Evolutionary conservation across 2,329 filamentous ascomycete species (phyloP), one percentile per base, ranked within the genome.

Genomic region (Endocalyx cinctus): DNA sequence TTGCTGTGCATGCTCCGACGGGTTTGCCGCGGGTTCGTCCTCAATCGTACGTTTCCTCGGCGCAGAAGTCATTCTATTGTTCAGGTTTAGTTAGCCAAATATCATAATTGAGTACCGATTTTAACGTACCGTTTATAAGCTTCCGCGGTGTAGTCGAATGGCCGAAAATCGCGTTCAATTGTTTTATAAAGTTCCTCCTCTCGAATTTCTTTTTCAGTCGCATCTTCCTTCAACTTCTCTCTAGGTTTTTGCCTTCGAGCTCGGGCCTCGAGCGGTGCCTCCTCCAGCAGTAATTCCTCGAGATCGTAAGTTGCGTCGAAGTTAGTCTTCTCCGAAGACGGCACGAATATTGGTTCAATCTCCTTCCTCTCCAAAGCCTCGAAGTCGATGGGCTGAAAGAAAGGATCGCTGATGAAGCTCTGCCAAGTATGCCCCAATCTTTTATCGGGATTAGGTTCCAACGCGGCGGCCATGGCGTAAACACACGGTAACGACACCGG

Each of bases 301-400:
- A 98, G 66, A 59, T 98, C 92, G 56, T 98, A 97, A 1, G 92
- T 98, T 5, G 92, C 92, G 60, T 98, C 92, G 47, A 98, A 98
- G 58, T 98, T 98, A 4, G 92, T 97, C 73, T 98, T 98, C 30
- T 97, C 92, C 35, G 87, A 89, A 0, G 90, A 95, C 0, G 92
- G 92, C 14, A 84, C 77, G 57, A 98, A 98, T 4, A 97, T 79
- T 0, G 92, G 92, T 48, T 89, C 82, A 27, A 97, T 81, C 54
- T 88, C 80, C 58, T 96, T 97, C 43, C 79, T 72, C 57, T 95
- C 87, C 22, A 98, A 64, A 0, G 82, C 80, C 11, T 77, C 79
- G 47, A 98, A 98, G 55, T 97, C 84, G 46, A 97, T 77, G 3
- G 74, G 66, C 25, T 81, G 74, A 68, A 98, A 98, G 67, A 97